A percentile compares a stretch with the other conserved stretches of the same genome.
These are phyloP conservation scores for Pseudisothecium myosuroides DNA, from an alignment of 225 moss, liverwort and hornwort genomes.

Conservation along the genomic window DNA sequence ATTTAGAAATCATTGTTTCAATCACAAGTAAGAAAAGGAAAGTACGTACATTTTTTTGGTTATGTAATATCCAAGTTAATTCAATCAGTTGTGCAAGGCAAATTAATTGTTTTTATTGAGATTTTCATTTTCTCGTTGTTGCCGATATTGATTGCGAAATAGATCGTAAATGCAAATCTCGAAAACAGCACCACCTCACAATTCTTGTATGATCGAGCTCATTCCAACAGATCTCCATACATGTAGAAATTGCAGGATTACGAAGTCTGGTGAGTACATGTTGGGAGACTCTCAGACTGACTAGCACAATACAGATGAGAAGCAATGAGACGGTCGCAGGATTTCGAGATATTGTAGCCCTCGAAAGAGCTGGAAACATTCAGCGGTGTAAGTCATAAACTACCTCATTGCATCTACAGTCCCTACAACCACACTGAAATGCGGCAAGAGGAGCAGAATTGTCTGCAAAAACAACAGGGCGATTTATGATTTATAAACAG, in stretches of 20 bases:
- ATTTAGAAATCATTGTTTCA: too few relatives aligned
- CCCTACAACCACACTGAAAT: background rate
- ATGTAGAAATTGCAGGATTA: background rate
- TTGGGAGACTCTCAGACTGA: background rate
- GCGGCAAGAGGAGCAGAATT: background rate
- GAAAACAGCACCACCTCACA: background rate
- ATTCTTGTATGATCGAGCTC: background rate
- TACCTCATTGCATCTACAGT: background rate
- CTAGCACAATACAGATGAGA: background rate
- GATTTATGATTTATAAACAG: background rate
- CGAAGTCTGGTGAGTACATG: too few relatives aligned
- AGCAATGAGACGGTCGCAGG: background rate
- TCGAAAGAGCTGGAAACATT: background rate
- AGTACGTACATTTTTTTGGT: fast-evolving
- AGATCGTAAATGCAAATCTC: background rate
- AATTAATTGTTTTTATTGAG: background rate
- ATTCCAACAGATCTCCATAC: background rate
- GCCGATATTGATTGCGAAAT: background rate
- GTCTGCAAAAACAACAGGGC: background rate
- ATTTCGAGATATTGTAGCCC: background rate
- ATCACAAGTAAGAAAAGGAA: too few relatives aligned
- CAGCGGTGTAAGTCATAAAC: background rate
- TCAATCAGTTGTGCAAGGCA: background rate
- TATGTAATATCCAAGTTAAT: too few relatives aligned
- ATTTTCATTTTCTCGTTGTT: background rate